Evolutionary conservation across 139 green algal species (phyloP), one percentile per base, ranked within the genome.

Genomic region (Yamagishiella unicocca): DNA sequence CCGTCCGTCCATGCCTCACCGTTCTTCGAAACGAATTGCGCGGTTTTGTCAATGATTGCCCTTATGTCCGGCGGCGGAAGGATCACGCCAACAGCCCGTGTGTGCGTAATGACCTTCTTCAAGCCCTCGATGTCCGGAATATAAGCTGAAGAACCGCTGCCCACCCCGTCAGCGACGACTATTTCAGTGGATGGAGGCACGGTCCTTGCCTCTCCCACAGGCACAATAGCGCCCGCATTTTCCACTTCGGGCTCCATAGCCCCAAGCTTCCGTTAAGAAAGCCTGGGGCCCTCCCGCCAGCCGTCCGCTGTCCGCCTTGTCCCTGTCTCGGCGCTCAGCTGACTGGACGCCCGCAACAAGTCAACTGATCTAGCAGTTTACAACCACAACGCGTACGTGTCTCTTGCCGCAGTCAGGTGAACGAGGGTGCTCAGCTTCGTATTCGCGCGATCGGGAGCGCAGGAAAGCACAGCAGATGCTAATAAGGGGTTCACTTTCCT

Each of bases 1-100:
- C n/a, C n/a, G n/a, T n/a, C n/a, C n/a, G 31, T 8, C 19, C 19
- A 55, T 19, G 17, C 1, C 90, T 84, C 90, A 96, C 98, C 98
- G 90, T 99, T 99, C 67, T 96, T 96, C 0, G 96, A 96, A 19
- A 99, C 98, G 89, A 99, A 99, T 64, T 96, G 90, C 14, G 98
- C 97, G 19, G 98, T 99, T 85, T 99, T 99, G 89, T 99, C 98
- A n/a, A 98, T 94, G 86, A 99, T 99, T 22, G 95, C 96, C 19
- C 96, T 82, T 50, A 99, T 98, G 79, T 99, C 97, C 14, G 96
- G 96, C 1, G 98, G 97, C 40, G 98, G 98, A 37, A 96, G 72
- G 50, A 99, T 99, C 37, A 99, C 82, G 17, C 98, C 98, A 29
- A 99, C 96, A 0, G 93, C 95, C 33, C 95, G 91, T 3, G 97